Percentiles rank a stretch among this genome's conserved stretches.
Conservation (phyloP, 2,329 filamentous ascomycete species). For the Verruconis gallopava region DNA sequence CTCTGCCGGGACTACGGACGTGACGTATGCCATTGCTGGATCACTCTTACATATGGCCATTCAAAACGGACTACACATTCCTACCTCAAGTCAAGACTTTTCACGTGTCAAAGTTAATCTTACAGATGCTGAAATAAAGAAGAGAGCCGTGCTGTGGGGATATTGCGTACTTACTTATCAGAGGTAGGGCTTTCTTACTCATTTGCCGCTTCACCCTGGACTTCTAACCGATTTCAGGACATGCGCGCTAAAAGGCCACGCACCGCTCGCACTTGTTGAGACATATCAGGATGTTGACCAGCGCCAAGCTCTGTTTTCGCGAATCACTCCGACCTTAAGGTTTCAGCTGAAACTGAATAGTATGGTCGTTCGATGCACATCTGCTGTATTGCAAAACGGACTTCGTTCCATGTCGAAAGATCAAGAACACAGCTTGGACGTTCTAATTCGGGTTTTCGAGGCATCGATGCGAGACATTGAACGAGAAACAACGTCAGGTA, state of each 20-base stretch:
- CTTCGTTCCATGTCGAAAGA: slow-evolving; percentile 25
- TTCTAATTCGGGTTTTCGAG: slow-evolving; percentile 25
- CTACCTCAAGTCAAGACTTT: slow-evolving; percentile 30
- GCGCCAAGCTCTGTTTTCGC: slow-evolving; percentile 22
- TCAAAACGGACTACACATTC: slow-evolving; percentile 30
- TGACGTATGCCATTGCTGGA: slow-evolving; percentile 25
- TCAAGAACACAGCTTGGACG: slow-evolving; percentile 26
- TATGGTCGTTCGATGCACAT: slow-evolving; percentile 23
- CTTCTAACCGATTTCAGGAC: slow-evolving; percentile 16
- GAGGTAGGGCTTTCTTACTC: slow-evolving; percentile 16
- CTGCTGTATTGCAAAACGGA: slow-evolving; percentile 25
- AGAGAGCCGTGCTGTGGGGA: slow-evolving; percentile 28
- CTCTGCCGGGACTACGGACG: slow-evolving; percentile 20
- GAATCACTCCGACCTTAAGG: slow-evolving; percentile 22
- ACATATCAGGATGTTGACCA: slow-evolving; percentile 25
- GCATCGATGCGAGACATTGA: slow-evolving; percentile 24
- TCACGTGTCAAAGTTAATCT: slow-evolving; percentile 18
- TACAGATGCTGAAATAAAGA: slow-evolving; percentile 20
- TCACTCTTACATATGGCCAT: slow-evolving; percentile 30
- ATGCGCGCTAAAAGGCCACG: slow-evolving; percentile 26
- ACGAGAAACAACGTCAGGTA: slow-evolving; percentile 21
- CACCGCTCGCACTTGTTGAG: slow-evolving; percentile 22
- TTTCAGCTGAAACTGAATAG: slow-evolving; percentile 27
- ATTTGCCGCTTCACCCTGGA: background rate
- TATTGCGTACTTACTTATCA: slow-evolving; percentile 29